Evolutionary conservation across 306 rosid genomes (phyloP).

Genomic region (Elaeagnus macrophylla): DNA sequence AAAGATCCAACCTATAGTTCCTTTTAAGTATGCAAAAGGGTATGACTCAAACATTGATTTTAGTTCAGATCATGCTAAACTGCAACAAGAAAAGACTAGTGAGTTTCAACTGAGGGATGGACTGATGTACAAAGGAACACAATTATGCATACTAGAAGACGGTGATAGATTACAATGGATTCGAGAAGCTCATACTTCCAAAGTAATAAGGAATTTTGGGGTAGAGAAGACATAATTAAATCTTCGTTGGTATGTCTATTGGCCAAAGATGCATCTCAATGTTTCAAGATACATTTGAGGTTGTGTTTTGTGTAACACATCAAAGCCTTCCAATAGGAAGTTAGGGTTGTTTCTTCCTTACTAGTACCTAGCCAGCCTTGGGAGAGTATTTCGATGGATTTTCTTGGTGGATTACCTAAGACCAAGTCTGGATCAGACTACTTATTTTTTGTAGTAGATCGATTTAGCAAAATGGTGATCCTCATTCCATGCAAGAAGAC

Average conservation of each 20-base stretch:
- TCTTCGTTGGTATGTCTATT: too few species aligned
- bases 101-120: background rate
- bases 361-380: slow-evolving; percentile 1
- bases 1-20: too few species aligned
- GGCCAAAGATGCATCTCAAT: background rate
- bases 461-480: slow-evolving; percentile 1
- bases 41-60: too few species aligned
- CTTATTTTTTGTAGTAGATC: slow-evolving; percentile 3
- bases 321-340: background rate
- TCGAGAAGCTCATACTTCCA: too few species aligned
- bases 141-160: too few species aligned
- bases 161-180: too few species aligned
- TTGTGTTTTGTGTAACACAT: background rate
- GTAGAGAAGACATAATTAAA: too few species aligned
- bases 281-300: background rate
- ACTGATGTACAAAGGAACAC: background rate
- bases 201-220: too few species aligned
- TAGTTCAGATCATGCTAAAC: too few species aligned
- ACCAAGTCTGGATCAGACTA: background rate
- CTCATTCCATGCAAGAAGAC: slow-evolving; percentile 3
- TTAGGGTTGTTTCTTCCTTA: slow-evolving; percentile 4
- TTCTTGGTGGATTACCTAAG: background rate
- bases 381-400: slow-evolving; percentile 7
- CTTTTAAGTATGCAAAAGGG: too few species aligned
- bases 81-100: background rate